Percentiles rank a stretch among this genome's conserved stretches.
phyloP scores from a whole-genome alignment of 2,329 filamentous ascomycete genomes.

The Cladosporium sp. region DNA sequence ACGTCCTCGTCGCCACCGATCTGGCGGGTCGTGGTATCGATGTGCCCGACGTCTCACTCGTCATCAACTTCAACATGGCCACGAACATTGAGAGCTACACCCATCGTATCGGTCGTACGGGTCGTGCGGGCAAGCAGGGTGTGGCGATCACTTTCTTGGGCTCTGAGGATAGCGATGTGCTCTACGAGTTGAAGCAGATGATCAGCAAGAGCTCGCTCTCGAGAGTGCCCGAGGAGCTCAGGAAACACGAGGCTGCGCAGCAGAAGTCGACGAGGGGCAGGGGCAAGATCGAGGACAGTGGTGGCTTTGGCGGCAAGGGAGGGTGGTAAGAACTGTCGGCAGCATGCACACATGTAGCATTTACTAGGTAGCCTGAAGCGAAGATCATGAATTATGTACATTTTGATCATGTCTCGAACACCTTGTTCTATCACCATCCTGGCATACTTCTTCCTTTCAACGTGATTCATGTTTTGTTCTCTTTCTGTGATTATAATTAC shows the following conservation, averaged over 20 bases:
- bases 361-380: too few species aligned
- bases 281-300: constrained; percentile 32
- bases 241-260: constrained; percentile 87
- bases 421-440: too few species aligned
- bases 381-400: too few species aligned
- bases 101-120: constrained; percentile 92
- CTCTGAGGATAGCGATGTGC: constrained; percentile 79
- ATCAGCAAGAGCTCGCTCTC: constrained; percentile 84
- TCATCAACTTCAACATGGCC: constrained; percentile 99
- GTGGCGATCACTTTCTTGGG: constrained; percentile 94
- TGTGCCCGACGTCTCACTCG: constrained; percentile 86
- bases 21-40: constrained; percentile 96
- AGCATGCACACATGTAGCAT: neutral
- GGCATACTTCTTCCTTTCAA: neutral
- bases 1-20: constrained; percentile 93
- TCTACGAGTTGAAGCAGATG: constrained; percentile 94
- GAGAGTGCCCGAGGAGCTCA: constrained; percentile 84
- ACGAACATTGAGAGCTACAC: constrained; percentile 90
- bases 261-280: constrained; percentile 51
- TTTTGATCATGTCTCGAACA: too few species aligned
- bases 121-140: constrained; percentile 95
- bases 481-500: constrained; percentile 3
- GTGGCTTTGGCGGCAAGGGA: constrained; percentile 34
- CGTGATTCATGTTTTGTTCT: neutral
- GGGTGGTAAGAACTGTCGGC: constrained; percentile 21